Evolutionary conservation across 495 filamentous ascomycete species (phyloP).

Genomic region (Aspergillus diversus): DNA sequence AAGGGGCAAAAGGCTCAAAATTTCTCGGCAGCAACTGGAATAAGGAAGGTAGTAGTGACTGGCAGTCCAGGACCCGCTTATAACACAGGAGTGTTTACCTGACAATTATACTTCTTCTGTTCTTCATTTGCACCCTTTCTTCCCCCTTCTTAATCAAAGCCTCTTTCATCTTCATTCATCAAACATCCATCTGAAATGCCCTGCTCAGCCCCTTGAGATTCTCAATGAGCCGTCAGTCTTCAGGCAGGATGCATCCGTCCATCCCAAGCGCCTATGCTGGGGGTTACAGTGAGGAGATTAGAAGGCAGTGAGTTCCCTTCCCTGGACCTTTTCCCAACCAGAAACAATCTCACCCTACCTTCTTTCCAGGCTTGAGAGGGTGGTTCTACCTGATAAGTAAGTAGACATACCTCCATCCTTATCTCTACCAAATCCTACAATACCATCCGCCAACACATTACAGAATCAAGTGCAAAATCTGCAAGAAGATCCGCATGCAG

Average conservation of each 20-base stretch:
- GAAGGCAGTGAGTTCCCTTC: constrained; percentile 28
- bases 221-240: not conserved
- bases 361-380: constrained; percentile 28
- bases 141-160: not conserved
- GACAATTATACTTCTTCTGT: not conserved
- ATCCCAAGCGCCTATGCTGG: constrained; percentile 29
- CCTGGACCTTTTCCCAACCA: not conserved
- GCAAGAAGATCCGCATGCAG: constrained; percentile 43
- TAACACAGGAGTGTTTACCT: not conserved
- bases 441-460: constrained; percentile 10
- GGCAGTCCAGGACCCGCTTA: not conserved
- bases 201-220: not conserved
- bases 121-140: not conserved
- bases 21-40: not conserved
- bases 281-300: constrained; percentile 33
- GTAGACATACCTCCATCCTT: constrained; percentile 5
- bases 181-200: not conserved
- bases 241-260: constrained; percentile 1
- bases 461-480: constrained; percentile 54
- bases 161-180: constrained; percentile 6
- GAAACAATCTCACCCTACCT: not conserved
- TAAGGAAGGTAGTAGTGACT: not conserved
- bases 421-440: not conserved
- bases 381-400: constrained; percentile 35
- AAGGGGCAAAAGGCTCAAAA: not conserved